A percentile compares a stretch with the other conserved stretches of the same genome.
These are phyloP conservation scores for Penicillium griseofulvum DNA, from an alignment of 2,329 filamentous ascomycete genomes.

Conservation along the genomic window DNA sequence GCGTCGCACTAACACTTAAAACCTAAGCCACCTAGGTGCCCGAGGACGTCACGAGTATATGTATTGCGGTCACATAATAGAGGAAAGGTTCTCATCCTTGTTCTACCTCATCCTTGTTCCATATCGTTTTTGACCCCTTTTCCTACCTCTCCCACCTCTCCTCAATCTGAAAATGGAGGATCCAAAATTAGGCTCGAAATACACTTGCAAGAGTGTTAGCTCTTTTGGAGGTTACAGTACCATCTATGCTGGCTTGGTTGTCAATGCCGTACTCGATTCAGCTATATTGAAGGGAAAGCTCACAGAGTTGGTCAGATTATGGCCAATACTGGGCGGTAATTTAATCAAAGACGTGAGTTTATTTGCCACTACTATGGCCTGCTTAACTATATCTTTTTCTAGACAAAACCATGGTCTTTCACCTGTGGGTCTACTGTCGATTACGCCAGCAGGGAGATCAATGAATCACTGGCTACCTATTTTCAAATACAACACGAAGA, in stretches of 20 bases:
- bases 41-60: no score
- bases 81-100: neutral
- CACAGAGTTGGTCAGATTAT: neutral
- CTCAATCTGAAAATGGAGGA: slow-evolving; percentile 16
- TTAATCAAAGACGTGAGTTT: neutral
- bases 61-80: neutral
- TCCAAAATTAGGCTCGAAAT: slow-evolving; percentile 14
- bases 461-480: neutral
- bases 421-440: neutral
- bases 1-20: no score
- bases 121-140: neutral
- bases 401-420: neutral
- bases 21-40: no score
- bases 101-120: neutral
- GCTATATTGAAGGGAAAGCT: neutral
- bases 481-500: neutral
- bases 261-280: neutral
- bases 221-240: neutral
- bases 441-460: neutral
- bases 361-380: neutral
- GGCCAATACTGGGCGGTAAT: neutral
- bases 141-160: neutral
- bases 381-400: neutral
- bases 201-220: neutral
- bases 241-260: neutral